These are phyloP conservation scores for Talaromyces sp. DNA, from an alignment of 2,329 filamentous ascomycete genomes.

Conservation along the genomic window DNA sequence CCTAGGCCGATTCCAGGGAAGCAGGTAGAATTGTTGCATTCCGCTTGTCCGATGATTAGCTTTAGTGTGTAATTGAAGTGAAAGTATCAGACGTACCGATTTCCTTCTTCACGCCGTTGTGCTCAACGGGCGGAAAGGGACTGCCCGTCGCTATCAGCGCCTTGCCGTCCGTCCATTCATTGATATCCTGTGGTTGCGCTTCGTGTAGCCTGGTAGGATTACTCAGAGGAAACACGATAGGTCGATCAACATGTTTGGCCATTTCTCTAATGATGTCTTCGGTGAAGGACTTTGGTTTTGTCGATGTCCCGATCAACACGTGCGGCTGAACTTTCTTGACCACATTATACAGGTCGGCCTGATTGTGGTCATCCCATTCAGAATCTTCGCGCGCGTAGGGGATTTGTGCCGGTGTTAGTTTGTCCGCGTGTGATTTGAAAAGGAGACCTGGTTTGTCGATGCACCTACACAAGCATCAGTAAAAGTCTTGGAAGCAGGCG, in stretches of 20 bases:
- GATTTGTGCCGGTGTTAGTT: slow-evolving; percentile 64
- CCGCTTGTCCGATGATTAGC: slow-evolving; percentile 49
- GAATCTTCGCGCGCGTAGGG: slow-evolving; percentile 61
- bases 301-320: slow-evolving; percentile 79
- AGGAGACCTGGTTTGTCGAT: slow-evolving; percentile 79
- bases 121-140: slow-evolving; percentile 71
- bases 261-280: slow-evolving; percentile 70
- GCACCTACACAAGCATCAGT: slow-evolving; percentile 52
- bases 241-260: slow-evolving; percentile 66
- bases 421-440: slow-evolving; percentile 57
- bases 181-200: slow-evolving; percentile 71
- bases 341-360: slow-evolving; percentile 60
- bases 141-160: slow-evolving; percentile 79
- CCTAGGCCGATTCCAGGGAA: slow-evolving; percentile 86
- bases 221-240: slow-evolving; percentile 76
- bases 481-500: slow-evolving; percentile 38
- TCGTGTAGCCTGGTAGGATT: slow-evolving; percentile 84
- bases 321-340: slow-evolving; percentile 71
- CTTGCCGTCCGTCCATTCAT: slow-evolving; percentile 72
- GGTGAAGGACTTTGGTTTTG: slow-evolving; percentile 71
- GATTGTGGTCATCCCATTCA: slow-evolving; percentile 58
- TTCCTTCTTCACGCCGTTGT: slow-evolving; percentile 52
- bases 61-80: not conserved
- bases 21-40: slow-evolving; percentile 84
- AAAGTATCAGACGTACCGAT: slow-evolving; percentile 43